These are phyloP conservation scores for Hansenula sp. DNA, from an alignment of 1,139 yeast species.

Conservation along the genomic window DNA sequence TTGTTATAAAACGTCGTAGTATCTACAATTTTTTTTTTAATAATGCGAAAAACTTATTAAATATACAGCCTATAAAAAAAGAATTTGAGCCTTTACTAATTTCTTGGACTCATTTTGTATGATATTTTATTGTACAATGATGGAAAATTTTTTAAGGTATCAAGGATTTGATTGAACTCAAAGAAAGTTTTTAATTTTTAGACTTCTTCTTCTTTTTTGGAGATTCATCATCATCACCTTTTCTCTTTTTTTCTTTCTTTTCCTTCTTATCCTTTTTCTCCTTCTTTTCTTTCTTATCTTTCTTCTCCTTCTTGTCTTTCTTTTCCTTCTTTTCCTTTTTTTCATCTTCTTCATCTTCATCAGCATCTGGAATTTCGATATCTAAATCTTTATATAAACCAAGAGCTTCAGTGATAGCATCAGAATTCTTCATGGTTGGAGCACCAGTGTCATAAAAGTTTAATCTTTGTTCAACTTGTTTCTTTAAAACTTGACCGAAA, in stretches of 20 bases:
- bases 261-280: constrained; percentile 53
- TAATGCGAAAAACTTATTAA: no score
- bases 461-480: constrained; percentile 97
- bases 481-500: constrained; percentile 87
- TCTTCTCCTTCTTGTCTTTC: constrained; percentile 35
- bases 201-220: constrained; percentile 44
- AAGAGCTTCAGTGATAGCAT: constrained; percentile 90
- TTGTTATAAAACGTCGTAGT: no score
- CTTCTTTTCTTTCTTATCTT: constrained; percentile 36
- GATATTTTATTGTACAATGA: no score
- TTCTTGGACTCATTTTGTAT: no score
- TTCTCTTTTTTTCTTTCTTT: constrained; percentile 52
- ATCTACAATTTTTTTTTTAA: constrained; percentile 11
- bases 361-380: constrained; percentile 30
- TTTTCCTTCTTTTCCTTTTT: constrained; percentile 38
- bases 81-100: no score
- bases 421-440: constrained; percentile 93
- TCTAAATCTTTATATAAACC: constrained; percentile 60
- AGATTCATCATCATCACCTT: constrained; percentile 43
- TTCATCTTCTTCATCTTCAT: constrained; percentile 34
- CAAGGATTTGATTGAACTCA: no score
- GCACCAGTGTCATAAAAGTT: constrained; percentile 95
- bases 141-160: no score
- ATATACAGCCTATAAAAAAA: no score
- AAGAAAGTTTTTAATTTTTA: constrained; percentile 12